These are phyloP conservation scores for Nothophoma quercina DNA, from an alignment of 2,329 filamentous ascomycete species.

Conservation along the genomic window DNA sequence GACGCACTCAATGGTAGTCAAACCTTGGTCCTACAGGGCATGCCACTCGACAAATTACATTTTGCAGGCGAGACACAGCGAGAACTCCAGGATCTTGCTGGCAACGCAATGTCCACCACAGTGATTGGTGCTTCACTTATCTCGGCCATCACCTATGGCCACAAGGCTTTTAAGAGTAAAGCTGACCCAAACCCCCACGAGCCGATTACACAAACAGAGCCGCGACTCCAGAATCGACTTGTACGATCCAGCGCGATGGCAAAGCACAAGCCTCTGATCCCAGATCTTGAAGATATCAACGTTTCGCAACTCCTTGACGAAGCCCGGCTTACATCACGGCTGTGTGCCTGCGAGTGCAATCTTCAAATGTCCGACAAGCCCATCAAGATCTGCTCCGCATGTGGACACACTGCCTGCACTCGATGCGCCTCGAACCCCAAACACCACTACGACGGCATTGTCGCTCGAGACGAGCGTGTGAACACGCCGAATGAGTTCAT, in stretches of 20 bases:
- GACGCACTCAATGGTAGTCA: constrained; percentile 70
- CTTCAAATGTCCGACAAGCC: constrained; percentile 45
- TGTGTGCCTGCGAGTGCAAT: constrained; percentile 67
- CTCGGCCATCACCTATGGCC: constrained; percentile 60
- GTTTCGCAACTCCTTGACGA: constrained; percentile 24
- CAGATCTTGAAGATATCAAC: constrained; percentile 12
- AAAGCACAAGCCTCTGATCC: neutral
- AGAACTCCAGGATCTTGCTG: constrained; percentile 73
- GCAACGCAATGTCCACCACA: constrained; percentile 81
- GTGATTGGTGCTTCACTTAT: constrained; percentile 72
- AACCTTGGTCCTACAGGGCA: constrained; percentile 70
- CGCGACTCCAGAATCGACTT: neutral
- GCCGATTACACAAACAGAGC: neutral
- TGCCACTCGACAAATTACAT: constrained; percentile 68
- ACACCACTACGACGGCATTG: constrained; percentile 52
- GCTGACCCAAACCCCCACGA: neutral
- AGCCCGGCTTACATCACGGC: constrained; percentile 49
- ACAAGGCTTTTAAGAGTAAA: constrained; percentile 12
- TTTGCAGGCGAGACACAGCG: constrained; percentile 66
- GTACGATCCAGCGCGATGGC: neutral
- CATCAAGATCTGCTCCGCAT: constrained; percentile 60
- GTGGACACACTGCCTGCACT: constrained; percentile 63
- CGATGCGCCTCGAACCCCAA: constrained; percentile 63
- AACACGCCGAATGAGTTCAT: constrained; percentile 55
- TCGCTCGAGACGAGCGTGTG: constrained; percentile 35